Evolutionary conservation across 1,284 basidiomycete species (phyloP).

Genomic region (Phellopilus nigrolimitatus): DNA sequence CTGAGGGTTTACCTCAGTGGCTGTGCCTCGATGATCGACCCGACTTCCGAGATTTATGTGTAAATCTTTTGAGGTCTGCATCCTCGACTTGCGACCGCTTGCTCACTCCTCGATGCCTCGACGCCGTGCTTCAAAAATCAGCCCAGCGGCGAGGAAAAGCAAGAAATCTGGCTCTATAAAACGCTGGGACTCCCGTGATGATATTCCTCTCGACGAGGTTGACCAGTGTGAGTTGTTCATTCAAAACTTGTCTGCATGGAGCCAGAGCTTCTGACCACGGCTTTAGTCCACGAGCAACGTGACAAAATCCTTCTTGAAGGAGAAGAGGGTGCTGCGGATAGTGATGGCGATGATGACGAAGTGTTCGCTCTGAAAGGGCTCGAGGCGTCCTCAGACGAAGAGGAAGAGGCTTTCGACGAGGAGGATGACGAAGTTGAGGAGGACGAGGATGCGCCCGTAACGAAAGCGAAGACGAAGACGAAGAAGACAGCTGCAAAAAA

Average conservation of each 20-base stretch:
- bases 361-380: conserved; percentile 65
- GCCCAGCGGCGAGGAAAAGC: conserved; percentile 33
- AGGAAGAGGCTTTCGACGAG: conserved; percentile 42
- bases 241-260: neutral
- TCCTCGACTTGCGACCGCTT: too few relatives aligned
- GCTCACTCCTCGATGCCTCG: too few relatives aligned
- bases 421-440: conserved; percentile 32
- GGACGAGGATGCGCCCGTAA: conserved; percentile 23
- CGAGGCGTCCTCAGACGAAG: conserved; percentile 37
- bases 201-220: conserved; percentile 71
- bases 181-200: conserved; percentile 59
- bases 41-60: too few relatives aligned
- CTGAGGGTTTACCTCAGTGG: too few relatives aligned
- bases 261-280: neutral
- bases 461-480: conserved; percentile 14
- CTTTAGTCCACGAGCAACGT: conserved; percentile 59
- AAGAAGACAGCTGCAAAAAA: conserved; percentile 16
- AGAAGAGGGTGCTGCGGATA: conserved; percentile 34
- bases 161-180: conserved; percentile 35
- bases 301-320: conserved; percentile 79
- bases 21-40: too few relatives aligned
- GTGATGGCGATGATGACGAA: conserved; percentile 52
- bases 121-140: conserved; percentile 28
- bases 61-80: too few relatives aligned
- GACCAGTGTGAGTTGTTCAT: conserved; percentile 57